A percentile compares a stretch with the other conserved stretches of the same genome.
Evolutionary conservation across 768 basidiomycete species (phyloP).

Genomic region (Sarcomyxa edulis): DNA sequence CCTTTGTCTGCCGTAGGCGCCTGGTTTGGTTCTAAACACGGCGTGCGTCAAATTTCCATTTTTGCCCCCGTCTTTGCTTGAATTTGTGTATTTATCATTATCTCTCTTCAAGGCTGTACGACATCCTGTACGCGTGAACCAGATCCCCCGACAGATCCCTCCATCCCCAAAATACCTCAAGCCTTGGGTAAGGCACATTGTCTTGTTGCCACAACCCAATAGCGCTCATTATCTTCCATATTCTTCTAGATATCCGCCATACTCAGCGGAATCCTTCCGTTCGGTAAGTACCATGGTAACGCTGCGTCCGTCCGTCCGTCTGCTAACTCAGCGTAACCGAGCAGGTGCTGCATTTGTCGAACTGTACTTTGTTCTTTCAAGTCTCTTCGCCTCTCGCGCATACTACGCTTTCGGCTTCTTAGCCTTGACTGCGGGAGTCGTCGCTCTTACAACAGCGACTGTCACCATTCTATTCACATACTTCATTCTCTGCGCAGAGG

Average conservation of each 20-base stretch:
- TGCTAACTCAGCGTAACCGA: constrained; percentile 3
- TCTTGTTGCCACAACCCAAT: neutral
- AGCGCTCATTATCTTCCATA: constrained; percentile 5
- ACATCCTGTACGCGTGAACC: constrained; percentile 88
- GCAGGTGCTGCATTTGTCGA: constrained; percentile 95
- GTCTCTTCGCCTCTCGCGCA: constrained; percentile 85
- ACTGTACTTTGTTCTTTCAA: constrained; percentile 87
- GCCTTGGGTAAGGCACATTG: constrained; percentile 59
- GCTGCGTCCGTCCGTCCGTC: neutral
- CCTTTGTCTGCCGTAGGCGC: constrained; percentile 85
- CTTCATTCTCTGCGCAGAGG: constrained; percentile 90
- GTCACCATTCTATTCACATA: constrained; percentile 87
- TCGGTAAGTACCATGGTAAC: constrained; percentile 47
- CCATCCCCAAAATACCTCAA: constrained; percentile 79
- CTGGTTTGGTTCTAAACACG: constrained; percentile 82
- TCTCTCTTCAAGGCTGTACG: constrained; percentile 45
- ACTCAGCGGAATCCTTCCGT: constrained; percentile 89
- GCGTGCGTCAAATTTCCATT: constrained; percentile 41
- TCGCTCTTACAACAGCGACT: constrained; percentile 84
- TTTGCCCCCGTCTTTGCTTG: neutral
- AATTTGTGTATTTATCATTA: constrained; percentile 4
- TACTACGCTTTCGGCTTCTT: constrained; percentile 98
- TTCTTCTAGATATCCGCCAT: constrained; percentile 55
- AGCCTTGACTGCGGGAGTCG: constrained; percentile 79
- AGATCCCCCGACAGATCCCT: constrained; percentile 95